phyloP scores from a whole-genome alignment of 306 rosid species.

The Lagenaria siceraria region DNA sequence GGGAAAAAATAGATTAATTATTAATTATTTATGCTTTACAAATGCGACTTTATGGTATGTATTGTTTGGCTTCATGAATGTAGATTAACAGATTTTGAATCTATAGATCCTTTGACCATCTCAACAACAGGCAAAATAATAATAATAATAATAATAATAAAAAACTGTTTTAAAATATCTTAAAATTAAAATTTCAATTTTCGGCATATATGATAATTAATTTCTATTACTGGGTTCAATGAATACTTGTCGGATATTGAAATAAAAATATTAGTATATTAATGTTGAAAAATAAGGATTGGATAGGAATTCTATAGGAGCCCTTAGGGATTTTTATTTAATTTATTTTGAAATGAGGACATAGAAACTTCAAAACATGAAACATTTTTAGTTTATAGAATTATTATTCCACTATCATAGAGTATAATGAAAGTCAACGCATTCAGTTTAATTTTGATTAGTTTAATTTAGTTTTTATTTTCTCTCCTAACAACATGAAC shows the following conservation, averaged over 20 bases:
- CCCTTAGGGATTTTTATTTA: too few species aligned
- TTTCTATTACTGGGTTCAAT: not conserved
- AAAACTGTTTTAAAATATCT: not conserved
- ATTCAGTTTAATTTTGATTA: too few species aligned
- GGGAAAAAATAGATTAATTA: not conserved
- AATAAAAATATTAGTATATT: not conserved
- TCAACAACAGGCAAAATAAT: not conserved
- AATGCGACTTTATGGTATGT: not conserved
- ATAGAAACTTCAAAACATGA: too few species aligned
- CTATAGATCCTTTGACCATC: not conserved
- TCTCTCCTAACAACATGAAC: too few species aligned
- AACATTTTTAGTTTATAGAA: not conserved
- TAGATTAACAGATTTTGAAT: not conserved
- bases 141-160: too few species aligned
- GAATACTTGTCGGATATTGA: not conserved
- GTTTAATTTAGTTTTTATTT: too few species aligned
- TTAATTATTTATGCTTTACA: not conserved
- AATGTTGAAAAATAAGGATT: not conserved
- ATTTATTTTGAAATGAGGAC: not conserved
- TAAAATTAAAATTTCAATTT: not conserved
- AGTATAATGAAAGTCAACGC: too few species aligned
- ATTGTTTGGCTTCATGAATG: not conserved
- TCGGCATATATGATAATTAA: too few species aligned
- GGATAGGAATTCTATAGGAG: too few species aligned
- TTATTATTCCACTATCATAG: too few species aligned